Conservation (phyloP, 768 basidiomycete genomes). For the Boletus coccyginus region DNA sequence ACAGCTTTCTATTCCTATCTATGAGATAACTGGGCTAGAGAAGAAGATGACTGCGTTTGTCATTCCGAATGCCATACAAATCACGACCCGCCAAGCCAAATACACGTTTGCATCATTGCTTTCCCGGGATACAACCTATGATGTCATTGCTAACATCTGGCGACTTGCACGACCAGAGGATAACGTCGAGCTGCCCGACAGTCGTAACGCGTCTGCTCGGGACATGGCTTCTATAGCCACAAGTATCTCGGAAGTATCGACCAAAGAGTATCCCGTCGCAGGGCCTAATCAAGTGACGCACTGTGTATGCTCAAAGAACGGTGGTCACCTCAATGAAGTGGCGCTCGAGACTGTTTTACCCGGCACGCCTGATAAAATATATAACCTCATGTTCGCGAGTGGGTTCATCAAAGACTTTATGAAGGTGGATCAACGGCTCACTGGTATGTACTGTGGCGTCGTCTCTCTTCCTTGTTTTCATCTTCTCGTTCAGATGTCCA, state of each 20-base stretch:
- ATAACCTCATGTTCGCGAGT: constrained; percentile 94
- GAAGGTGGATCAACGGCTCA: constrained; percentile 81
- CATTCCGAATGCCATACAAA: constrained; percentile 93
- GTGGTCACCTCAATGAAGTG: constrained; percentile 66
- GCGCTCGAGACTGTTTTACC: constrained; percentile 80
- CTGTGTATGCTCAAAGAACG: constrained; percentile 72
- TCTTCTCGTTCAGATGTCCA: constrained; percentile 68
- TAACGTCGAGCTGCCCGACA: constrained; percentile 29
- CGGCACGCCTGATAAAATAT: constrained; percentile 91
- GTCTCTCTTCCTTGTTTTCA: background rate
- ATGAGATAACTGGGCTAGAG: constrained; percentile 82
- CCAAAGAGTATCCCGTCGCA: constrained; percentile 1
- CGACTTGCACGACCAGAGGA: constrained; percentile 76
- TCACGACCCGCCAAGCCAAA: constrained; percentile 78
- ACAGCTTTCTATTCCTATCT: constrained; percentile 84
- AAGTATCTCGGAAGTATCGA: constrained; percentile 16
- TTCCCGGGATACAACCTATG: constrained; percentile 91
- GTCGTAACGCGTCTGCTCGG: constrained; percentile 13
- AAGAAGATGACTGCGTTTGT: constrained; percentile 98
- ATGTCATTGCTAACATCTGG: constrained; percentile 97
- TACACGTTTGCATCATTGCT: constrained; percentile 97
- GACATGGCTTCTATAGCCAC: constrained; percentile 19
- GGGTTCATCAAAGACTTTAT: constrained; percentile 96
- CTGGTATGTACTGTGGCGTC: constrained; percentile 51
- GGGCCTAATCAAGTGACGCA: constrained; percentile 54